Conservation (phyloP, 257 asterid genomes). For the Lycium barbarum region DNA sequence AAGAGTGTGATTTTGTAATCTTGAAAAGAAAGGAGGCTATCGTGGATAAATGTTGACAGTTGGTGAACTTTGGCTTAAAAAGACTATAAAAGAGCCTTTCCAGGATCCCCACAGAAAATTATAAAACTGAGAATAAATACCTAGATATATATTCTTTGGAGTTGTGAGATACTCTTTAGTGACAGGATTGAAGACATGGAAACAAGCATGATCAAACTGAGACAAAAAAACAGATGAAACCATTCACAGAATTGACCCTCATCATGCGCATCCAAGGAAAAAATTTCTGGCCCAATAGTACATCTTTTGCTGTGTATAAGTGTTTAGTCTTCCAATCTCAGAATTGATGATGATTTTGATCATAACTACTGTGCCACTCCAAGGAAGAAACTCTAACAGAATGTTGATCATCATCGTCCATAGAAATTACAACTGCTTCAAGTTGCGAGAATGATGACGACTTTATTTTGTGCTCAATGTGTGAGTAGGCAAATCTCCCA, state of each 20-base stretch:
- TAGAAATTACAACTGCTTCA: not conserved
- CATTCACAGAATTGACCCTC: not conserved
- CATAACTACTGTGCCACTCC: not conserved
- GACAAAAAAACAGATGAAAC: not conserved
- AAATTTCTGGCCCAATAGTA: not conserved
- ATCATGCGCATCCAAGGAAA: not conserved
- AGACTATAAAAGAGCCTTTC: too few species aligned
- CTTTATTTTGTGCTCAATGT: not conserved
- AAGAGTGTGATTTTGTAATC: too few species aligned
- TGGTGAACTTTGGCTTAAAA: too few species aligned
- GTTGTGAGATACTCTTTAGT: not conserved
- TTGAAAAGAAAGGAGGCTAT: too few species aligned
- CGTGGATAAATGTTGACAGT: too few species aligned
- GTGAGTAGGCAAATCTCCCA: conserved; percentile 24
- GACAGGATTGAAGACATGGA: not conserved
- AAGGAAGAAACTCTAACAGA: not conserved
- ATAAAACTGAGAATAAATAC: too few species aligned
- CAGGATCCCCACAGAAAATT: too few species aligned
- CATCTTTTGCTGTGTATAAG: not conserved
- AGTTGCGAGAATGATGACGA: not conserved
- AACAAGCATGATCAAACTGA: not conserved
- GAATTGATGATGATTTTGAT: not conserved
- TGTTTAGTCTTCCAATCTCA: not conserved
- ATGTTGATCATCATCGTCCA: not conserved
- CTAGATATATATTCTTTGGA: not conserved